phyloP scores from a whole-genome alignment of 768 basidiomycete species.

The Boletus sensibilis region DNA sequence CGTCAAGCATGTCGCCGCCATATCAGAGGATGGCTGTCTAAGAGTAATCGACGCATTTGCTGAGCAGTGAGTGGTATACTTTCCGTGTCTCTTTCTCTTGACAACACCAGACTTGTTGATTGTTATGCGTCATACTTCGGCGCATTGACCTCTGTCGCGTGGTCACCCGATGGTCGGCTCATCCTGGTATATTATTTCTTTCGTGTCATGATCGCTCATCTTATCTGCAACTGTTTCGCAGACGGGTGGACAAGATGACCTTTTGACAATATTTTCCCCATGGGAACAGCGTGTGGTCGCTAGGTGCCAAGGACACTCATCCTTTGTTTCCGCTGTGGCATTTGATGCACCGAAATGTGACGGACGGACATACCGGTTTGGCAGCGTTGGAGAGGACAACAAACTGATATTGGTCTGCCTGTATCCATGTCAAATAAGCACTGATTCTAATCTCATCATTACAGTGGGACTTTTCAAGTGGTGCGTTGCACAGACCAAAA shows the following conservation, averaged over 20 bases:
- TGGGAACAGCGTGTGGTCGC: conserved; percentile 94
- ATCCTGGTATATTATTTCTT: conserved; percentile 55
- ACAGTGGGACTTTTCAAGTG: conserved; percentile 94
- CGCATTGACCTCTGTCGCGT: conserved; percentile 82
- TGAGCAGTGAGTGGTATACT: conserved; percentile 61
- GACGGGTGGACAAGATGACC: conserved; percentile 97
- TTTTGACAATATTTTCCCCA: conserved; percentile 91
- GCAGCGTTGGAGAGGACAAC: conserved; percentile 95
- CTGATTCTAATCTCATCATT: neutral
- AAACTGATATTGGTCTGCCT: conserved; percentile 79
- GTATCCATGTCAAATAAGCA: neutral
- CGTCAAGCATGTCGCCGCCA: conserved; percentile 83
- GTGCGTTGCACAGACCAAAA: conserved; percentile 87
- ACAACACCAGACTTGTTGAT: conserved; percentile 70
- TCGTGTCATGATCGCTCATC: neutral
- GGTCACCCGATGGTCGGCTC: conserved; percentile 95
- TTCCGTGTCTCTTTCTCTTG: neutral
- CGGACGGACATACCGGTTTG: conserved; percentile 89
- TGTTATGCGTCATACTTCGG: conserved; percentile 96
- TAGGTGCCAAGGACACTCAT: conserved; percentile 95
- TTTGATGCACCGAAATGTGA: conserved; percentile 91
- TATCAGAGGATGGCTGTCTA: conserved; percentile 90
- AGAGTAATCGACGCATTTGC: conserved; percentile 85
- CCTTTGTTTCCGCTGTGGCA: conserved; percentile 85
- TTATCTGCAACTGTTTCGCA: conserved; percentile 30